Percentiles rank a stretch among this genome's conserved stretches.
These are phyloP conservation scores for Skeletonema marinoi DNA, from an alignment of 108 stramenopile species.

Conservation along the genomic window DNA sequence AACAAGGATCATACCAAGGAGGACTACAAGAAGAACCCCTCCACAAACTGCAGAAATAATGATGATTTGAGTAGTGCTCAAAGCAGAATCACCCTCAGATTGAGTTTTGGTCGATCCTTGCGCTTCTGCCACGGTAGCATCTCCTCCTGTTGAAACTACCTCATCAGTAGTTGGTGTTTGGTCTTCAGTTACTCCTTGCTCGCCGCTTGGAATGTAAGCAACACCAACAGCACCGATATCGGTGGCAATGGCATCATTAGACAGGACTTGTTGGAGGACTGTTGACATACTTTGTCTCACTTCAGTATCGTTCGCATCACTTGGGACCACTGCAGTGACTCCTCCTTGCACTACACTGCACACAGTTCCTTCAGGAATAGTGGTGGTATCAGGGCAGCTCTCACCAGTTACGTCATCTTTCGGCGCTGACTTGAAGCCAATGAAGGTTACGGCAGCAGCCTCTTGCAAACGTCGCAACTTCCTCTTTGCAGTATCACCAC, in stretches of 20 bases:
- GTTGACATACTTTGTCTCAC: not conserved
- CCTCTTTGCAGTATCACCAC: not conserved
- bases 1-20: not conserved
- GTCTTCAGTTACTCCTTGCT: not conserved
- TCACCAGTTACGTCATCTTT: not conserved
- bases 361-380: not conserved
- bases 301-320: not conserved
- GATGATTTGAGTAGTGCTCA: slow-evolving; percentile 3
- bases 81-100: not conserved
- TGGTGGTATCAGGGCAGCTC: not conserved
- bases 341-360: not conserved
- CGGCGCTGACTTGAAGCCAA: not conserved
- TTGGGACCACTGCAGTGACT: not conserved
- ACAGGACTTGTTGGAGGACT: not conserved
- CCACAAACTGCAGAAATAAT: not conserved
- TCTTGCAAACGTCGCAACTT: not conserved
- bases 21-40: not conserved
- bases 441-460: not conserved
- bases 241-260: not conserved
- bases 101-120: not conserved
- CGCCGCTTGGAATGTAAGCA: not conserved
- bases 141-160: not conserved
- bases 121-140: not conserved
- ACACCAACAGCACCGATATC: not conserved
- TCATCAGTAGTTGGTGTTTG: not conserved